Percentiles rank a stretch among this genome's conserved stretches.
Conservation (phyloP, 441 rosid species). For the Erodium texanum region DNA sequence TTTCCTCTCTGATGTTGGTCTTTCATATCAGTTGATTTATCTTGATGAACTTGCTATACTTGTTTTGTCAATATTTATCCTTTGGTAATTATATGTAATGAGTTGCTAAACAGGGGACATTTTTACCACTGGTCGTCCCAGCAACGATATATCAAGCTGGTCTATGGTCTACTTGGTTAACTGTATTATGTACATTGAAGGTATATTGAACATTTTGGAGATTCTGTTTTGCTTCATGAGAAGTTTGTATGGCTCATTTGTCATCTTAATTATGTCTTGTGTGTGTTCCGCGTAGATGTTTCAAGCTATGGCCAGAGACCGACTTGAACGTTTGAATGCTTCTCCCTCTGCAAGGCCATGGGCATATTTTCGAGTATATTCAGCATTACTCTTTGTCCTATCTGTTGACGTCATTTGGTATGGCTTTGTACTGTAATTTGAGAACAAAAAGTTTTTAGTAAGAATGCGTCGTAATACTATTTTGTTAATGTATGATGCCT, state of each 20-base stretch:
- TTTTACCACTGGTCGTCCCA: slow-evolving; percentile 83
- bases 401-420: slow-evolving; percentile 76
- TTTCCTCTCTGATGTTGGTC: background rate
- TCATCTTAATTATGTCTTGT: background rate
- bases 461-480: background rate
- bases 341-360: slow-evolving; percentile 88
- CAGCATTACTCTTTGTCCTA: slow-evolving; percentile 69
- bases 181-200: slow-evolving; percentile 79
- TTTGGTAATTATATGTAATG: slow-evolving; percentile 7
- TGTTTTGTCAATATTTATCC: slow-evolving; percentile 5
- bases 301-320: slow-evolving; percentile 97
- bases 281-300: slow-evolving; percentile 55
- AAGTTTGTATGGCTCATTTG: background rate
- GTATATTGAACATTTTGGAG: slow-evolving; percentile 73
- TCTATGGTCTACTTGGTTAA: slow-evolving; percentile 86
- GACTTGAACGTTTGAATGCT: slow-evolving; percentile 89
- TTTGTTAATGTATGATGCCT: background rate
- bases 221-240: background rate
- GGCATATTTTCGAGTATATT: slow-evolving; percentile 84
- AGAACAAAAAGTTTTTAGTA: background rate
- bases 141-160: slow-evolving; percentile 74
- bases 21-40: background rate
- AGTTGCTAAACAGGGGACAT: slow-evolving; percentile 57
- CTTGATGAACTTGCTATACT: background rate
- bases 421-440: slow-evolving; percentile 20